Evolutionary conservation across 495 filamentous ascomycete genomes (phyloP).

Genomic region (Thermothielavioides terrestris): DNA sequence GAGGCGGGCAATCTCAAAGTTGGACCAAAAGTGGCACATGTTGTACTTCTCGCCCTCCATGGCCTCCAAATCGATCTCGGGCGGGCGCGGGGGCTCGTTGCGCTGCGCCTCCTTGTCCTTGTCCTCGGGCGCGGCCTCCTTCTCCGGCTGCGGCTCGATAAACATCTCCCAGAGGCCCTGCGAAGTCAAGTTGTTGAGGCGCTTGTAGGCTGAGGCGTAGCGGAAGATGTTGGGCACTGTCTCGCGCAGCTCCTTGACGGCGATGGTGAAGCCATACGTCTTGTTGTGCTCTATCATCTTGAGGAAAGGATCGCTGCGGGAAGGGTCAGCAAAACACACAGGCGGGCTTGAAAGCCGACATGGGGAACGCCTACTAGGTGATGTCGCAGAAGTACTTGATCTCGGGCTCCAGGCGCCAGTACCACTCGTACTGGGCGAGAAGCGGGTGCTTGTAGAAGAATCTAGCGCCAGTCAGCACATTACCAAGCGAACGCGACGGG

Average conservation of each 20-base stretch:
- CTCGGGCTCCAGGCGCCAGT: slow-evolving; percentile 98
- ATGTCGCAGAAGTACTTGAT: slow-evolving; percentile 99
- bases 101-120: slow-evolving; percentile 58
- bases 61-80: slow-evolving; percentile 79
- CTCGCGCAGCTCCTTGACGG: slow-evolving; percentile 95
- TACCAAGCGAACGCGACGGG: not conserved
- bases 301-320: slow-evolving; percentile 78
- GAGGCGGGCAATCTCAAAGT: slow-evolving; percentile 94
- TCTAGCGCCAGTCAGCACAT: slow-evolving; percentile 37
- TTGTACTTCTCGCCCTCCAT: slow-evolving; percentile 99
- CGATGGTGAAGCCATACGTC: slow-evolving; percentile 98
- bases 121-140: slow-evolving; percentile 16
- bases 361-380: slow-evolving; percentile 71
- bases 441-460: slow-evolving; percentile 98
- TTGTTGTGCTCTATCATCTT: slow-evolving; percentile 90
- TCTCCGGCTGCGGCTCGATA: slow-evolving; percentile 60
- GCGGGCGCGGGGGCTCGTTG: slow-evolving; percentile 44
- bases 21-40: slow-evolving; percentile 99
- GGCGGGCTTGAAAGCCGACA: not conserved
- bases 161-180: slow-evolving; percentile 99
- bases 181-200: slow-evolving; percentile 80
- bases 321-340: slow-evolving; percentile 13
- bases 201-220: slow-evolving; percentile 98
- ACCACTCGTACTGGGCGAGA: slow-evolving; percentile 96
- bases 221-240: slow-evolving; percentile 99